Base-by-base conservation (phyloP, 331 rosid species). In the Arachis monticola region DNA sequence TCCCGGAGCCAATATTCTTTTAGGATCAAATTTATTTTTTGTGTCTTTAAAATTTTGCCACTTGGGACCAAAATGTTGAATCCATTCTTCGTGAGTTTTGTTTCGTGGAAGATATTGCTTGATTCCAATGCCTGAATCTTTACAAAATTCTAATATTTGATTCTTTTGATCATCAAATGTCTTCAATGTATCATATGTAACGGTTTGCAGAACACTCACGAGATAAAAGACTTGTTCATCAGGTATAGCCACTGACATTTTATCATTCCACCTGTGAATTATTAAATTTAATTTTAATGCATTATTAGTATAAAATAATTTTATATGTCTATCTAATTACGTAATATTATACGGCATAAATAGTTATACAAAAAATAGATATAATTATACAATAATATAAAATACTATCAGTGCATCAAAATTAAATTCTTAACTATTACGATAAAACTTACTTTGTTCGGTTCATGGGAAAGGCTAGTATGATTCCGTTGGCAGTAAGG, bases 1-100 rank as follows among this genome's bases (percentile, higher is more conserved):
- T 58, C 97, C 99, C 0, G 97, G 96, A 9, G 97, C 77, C 60
- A 94, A 64, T 72, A 91, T 81, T 67, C 63, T 69, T 6, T 84
- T 83, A 10, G 99, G 99, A 75, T 94, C 99, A 78, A 82, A 91
- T 62, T 40, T 35, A 57, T 3, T 9, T 83, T 94, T 94, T 81
- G 85, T 83, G 7, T 47, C 13, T 8, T 57, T 30, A 68, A 91
- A 90, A 27, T 2, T 4, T n/a, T 46, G 40, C 97, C 93, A 94
- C 75, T 94, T 90, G 53, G 76, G 45, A 7, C 96, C 99, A 79
- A 82, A 91, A 7, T 92, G 96, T 32, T 71, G 2, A 7, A 11
- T 35, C 99, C 99, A 92, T 62, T 88, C 79, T 40, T 62, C 51
- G 10, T 46, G 65, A 1, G 87, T 74, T 78, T 85, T 79, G 61